Conservation (phyloP, 164 flowering plant genomes). For the Platanus orientalis region DNA sequence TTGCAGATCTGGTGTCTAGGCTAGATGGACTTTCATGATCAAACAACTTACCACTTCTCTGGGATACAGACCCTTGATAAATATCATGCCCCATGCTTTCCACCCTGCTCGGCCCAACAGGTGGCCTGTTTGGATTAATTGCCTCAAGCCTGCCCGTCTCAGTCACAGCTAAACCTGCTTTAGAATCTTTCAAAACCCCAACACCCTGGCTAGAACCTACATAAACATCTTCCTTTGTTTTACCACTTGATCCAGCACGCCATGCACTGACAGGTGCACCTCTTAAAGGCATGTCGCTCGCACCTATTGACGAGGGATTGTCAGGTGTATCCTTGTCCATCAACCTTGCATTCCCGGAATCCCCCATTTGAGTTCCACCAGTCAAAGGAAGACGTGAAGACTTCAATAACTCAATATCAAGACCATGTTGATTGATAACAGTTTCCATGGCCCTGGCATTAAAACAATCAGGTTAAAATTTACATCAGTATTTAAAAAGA, state of each 20-base stretch:
- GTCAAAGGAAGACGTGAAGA: constrained; percentile 66
- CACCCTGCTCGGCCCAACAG: constrained; percentile 44
- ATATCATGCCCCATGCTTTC: constrained; percentile 40
- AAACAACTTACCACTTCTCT: constrained; percentile 49
- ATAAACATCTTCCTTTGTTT: constrained; percentile 20
- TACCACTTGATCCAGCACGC: constrained; percentile 24
- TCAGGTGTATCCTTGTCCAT: constrained; percentile 18
- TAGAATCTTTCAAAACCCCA: constrained; percentile 44
- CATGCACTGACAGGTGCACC: constrained; percentile 20
- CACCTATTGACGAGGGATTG: constrained; percentile 5
- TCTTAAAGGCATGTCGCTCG: constrained; percentile 13
- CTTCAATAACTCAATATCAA: constrained; percentile 86
- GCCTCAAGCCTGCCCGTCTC: constrained; percentile 45
- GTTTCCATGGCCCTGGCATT: constrained; percentile 95
- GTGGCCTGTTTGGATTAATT: constrained; percentile 43
- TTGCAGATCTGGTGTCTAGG: constrained; percentile 65
- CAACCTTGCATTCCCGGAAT: constrained; percentile 30
- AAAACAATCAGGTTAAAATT: constrained; percentile 7
- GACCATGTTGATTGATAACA: constrained; percentile 78
- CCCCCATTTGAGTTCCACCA: constrained; percentile 59
- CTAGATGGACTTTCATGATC: constrained; percentile 83
- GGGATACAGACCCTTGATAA: constrained; percentile 57
- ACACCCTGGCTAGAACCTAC: constrained; percentile 51
- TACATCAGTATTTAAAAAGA: neutral
- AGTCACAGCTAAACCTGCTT: constrained; percentile 37